Evolutionary conservation across 2,329 filamentous ascomycete species (phyloP).

Genomic region (Aspergillus viridinutans): DNA sequence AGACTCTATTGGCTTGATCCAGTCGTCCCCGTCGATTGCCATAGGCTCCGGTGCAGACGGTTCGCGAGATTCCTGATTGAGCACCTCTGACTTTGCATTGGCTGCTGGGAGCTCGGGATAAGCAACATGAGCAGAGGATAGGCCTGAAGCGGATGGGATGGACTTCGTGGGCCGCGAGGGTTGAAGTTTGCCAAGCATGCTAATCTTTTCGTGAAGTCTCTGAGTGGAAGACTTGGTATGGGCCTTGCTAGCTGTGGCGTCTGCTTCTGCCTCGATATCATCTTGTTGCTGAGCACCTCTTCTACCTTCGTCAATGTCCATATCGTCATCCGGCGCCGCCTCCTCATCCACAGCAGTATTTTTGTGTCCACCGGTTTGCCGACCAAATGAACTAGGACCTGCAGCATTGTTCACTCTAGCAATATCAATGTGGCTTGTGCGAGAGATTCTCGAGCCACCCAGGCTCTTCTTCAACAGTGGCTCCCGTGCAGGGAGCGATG

Average conservation of each 20-base stretch:
- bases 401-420: constrained; percentile 39
- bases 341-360: constrained; percentile 39
- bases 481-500: constrained; percentile 84
- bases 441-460: constrained; percentile 63
- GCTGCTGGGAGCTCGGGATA: constrained; percentile 34
- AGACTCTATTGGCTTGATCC: constrained; percentile 53
- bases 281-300: constrained; percentile 36
- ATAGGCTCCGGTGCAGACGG: constrained; percentile 18
- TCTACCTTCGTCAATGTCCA: constrained; percentile 54
- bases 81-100: constrained; percentile 24
- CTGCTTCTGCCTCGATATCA: constrained; percentile 44
- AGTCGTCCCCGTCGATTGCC: constrained; percentile 51
- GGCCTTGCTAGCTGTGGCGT: constrained; percentile 50
- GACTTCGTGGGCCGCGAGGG: constrained; percentile 45
- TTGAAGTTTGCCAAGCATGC: constrained; percentile 59
- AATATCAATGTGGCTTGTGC: constrained; percentile 73
- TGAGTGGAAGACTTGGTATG: constrained; percentile 93
- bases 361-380: constrained; percentile 61
- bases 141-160: constrained; percentile 32
- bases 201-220: constrained; percentile 87
- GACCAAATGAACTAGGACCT: constrained; percentile 69
- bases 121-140: constrained; percentile 28
- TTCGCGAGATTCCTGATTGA: constrained; percentile 17
- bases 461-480: constrained; percentile 83
- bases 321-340: constrained; percentile 43